Percentiles rank a stretch among this genome's conserved stretches.
phyloP scores from a whole-genome alignment of 140 eudicot species.

The Erigeron philadelphicus region DNA sequence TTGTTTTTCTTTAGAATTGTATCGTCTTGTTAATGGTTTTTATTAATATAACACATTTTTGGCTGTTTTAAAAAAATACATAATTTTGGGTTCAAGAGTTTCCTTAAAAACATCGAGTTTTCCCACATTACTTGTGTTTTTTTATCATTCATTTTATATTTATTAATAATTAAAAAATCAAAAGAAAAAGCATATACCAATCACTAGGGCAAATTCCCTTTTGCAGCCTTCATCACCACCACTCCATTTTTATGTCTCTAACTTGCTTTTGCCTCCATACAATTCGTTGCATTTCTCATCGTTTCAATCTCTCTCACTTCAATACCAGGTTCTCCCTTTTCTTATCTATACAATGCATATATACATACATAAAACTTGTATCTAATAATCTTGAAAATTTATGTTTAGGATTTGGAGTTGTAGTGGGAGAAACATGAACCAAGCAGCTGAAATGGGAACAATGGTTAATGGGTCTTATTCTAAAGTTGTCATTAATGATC shows the following conservation, averaged over 20 bases:
- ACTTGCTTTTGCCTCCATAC: slow-evolving; percentile 24
- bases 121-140: no score
- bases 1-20: no score
- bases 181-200: slow-evolving; percentile 5
- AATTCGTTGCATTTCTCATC: slow-evolving; percentile 33
- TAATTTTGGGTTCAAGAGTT: no score
- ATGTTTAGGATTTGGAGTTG: slow-evolving; percentile 38
- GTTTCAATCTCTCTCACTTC: slow-evolving; percentile 30
- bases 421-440: slow-evolving; percentile 28
- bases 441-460: slow-evolving; percentile 34
- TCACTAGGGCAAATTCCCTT: slow-evolving; percentile 17
- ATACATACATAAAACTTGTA: neutral
- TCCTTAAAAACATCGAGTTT: no score
- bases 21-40: no score
- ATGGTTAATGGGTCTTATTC: slow-evolving; percentile 33
- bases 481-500: slow-evolving; percentile 48
- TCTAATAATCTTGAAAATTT: neutral
- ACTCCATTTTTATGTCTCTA: slow-evolving; percentile 33
- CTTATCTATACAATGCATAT: neutral
- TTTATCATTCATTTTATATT: no score
- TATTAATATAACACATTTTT: no score
- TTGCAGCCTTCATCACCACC: neutral
- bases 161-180: no score
- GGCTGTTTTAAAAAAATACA: no score
- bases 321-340: slow-evolving; percentile 28